Evolutionary conservation across 306 rosid genomes (phyloP), one percentile per base, ranked within the genome.

Genomic region (Glycine soja): DNA sequence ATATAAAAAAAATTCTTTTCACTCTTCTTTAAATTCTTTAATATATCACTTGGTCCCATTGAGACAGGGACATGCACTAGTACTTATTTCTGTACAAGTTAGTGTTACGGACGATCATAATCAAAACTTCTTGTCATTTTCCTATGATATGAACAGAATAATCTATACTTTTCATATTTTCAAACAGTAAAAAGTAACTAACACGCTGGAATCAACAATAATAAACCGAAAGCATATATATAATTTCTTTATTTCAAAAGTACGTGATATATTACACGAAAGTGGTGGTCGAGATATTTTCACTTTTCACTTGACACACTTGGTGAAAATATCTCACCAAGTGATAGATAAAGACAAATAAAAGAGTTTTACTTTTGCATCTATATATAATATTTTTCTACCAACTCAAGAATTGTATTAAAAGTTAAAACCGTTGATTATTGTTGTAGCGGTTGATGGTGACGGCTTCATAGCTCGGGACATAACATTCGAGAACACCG

Each of bases 401-500:
- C 3, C 1, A 8, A 24, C 30, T 24, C 30, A 24, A 24, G 30
- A 24, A 24, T 24, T 24, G 30, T 24, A 24, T 24, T 24, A 24
- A 24, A 24, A 24, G 30, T 24, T 24, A 24, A 24, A 24, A 34
- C 7, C 59, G 15, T 46, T 63, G 36, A 68, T 70, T 38, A 14
- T 59, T 48, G 51, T 59, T 59, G 52, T 83, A 92, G 95, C 72
- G 58, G 89, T 91, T 71, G 76, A 88, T 11, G 98, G 97, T 0
- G 91, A 85, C 1, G 90, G 87, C 12, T 94, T 94, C 90, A 86
- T 91, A 6, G 97, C 97, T 3, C 81, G 79, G 34, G 97, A 90
- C 79, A 94, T 94, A 15, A 90, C 94, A 59, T 92, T 94, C 40
- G 93, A 90, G 82, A 94, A 94, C 92, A 91, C 89, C 0, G 98